These are phyloP conservation scores for Elaphomyces granulatus DNA, from an alignment of 495 filamentous ascomycete genomes.

Conservation along the genomic window DNA sequence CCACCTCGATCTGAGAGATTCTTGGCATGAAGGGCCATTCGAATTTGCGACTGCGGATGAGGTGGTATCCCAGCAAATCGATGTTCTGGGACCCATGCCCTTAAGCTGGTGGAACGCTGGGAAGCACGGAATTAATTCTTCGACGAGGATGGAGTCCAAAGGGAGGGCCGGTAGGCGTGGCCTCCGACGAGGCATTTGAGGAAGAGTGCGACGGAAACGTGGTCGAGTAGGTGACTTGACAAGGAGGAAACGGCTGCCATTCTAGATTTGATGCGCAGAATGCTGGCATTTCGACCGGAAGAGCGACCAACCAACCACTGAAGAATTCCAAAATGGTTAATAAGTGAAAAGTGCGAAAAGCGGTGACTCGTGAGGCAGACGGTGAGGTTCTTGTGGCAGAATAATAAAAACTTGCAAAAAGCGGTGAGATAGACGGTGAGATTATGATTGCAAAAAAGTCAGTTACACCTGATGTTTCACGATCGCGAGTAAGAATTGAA, in stretches of 20 bases:
- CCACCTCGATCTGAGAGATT: constrained; percentile 24
- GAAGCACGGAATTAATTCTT: constrained; percentile 15
- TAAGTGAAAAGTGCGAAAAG: no score
- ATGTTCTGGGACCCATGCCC: constrained; percentile 21
- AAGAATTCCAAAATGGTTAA: no score
- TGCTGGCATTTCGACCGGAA: constrained; percentile 5
- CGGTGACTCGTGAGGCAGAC: no score
- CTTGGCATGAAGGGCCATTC: constrained; percentile 21
- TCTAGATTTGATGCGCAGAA: constrained; percentile 4
- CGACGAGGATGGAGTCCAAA: constrained; percentile 7
- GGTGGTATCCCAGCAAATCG: constrained; percentile 15
- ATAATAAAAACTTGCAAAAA: no score
- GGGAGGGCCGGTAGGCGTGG: constrained; percentile 4
- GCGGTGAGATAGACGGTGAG: no score
- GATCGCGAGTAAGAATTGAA: no score
- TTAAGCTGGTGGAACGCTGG: constrained; percentile 21
- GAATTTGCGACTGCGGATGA: constrained; percentile 16
- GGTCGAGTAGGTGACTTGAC: constrained; percentile 2
- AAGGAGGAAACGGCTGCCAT: constrained; percentile 6
- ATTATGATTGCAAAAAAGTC: no score
- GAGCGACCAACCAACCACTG: constrained; percentile 3
- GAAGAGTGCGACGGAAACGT: constrained; percentile 4
- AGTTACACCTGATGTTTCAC: no score
- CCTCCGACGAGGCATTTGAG: constrained; percentile 5
- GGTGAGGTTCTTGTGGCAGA: no score